phyloP scores from a whole-genome alignment of 1,284 basidiomycete species.

The Sanguinoderma infundibulare region DNA sequence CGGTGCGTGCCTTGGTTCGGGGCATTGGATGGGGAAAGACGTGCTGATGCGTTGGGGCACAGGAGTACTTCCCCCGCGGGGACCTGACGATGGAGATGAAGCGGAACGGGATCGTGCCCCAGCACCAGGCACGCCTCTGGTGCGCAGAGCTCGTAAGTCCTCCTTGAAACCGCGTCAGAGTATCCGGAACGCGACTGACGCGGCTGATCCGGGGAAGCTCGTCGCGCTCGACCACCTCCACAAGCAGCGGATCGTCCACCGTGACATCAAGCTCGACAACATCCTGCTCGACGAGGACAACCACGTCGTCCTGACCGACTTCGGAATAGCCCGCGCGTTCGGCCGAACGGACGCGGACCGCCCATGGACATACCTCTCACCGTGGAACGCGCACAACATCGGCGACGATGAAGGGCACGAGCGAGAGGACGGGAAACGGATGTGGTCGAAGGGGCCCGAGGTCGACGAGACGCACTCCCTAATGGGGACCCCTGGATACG shows the following conservation, averaged over 20 bases:
- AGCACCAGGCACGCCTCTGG: slow-evolving; percentile 24
- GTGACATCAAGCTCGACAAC: slow-evolving; percentile 58
- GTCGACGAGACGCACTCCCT: slow-evolving; percentile 19
- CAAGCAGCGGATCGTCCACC: slow-evolving; percentile 42
- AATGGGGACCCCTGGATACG: slow-evolving; percentile 54
- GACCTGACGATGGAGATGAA: slow-evolving; percentile 28
- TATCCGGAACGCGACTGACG: no score
- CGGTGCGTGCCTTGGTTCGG: slow-evolving; percentile 20
- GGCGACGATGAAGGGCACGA: neutral
- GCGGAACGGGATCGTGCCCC: slow-evolving; percentile 19
- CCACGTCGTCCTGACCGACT: slow-evolving; percentile 69
- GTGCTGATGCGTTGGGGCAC: neutral
- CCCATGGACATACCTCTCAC: slow-evolving; percentile 17
- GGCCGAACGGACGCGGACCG: slow-evolving; percentile 40
- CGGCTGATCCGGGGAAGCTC: slow-evolving; percentile 36
- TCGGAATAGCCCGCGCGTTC: slow-evolving; percentile 60
- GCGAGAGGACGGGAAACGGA: neutral
- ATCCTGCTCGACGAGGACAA: slow-evolving; percentile 68
- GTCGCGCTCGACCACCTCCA: slow-evolving; percentile 44
- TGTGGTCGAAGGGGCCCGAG: neutral
- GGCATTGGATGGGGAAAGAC: neutral
- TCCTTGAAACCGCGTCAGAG: slow-evolving; percentile 42
- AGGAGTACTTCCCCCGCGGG: slow-evolving; percentile 31
- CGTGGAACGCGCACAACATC: slow-evolving; percentile 36
- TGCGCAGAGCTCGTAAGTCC: slow-evolving; percentile 33